Evolutionary conservation across 1,284 basidiomycete species (phyloP).

Genomic region (Puccinia horiana): DNA sequence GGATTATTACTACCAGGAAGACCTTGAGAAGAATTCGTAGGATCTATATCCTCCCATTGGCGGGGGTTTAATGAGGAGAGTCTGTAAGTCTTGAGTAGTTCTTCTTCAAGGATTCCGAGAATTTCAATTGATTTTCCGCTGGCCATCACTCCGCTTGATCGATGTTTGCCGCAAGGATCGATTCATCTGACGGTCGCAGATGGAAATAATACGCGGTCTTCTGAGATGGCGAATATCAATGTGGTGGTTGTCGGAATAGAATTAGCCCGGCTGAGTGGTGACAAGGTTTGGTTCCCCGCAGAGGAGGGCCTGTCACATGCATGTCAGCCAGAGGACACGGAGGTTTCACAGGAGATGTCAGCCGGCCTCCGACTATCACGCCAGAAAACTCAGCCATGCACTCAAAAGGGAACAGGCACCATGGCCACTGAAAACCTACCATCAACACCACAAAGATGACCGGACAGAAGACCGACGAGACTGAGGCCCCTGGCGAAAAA

Average conservation of each 20-base stretch:
- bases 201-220: neutral
- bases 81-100: slow-evolving; percentile 59
- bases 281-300: neutral
- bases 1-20: neutral
- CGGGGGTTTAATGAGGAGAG: slow-evolving; percentile 59
- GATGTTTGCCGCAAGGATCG: neutral
- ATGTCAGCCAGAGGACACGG: neutral
- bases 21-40: slow-evolving; percentile 5
- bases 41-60: slow-evolving; percentile 56
- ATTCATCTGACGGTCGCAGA: slow-evolving; percentile 7
- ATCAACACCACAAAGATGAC: neutral
- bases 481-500: neutral
- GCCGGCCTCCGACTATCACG: neutral
- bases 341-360: neutral
- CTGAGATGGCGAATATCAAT: neutral
- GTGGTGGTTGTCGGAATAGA: neutral
- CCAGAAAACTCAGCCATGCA: neutral
- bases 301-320: neutral
- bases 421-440: neutral
- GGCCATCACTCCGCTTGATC: slow-evolving; percentile 35
- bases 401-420: neutral
- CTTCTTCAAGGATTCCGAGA: slow-evolving; percentile 56
- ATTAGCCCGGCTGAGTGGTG: neutral
- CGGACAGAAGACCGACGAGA: neutral
- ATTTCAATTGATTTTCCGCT: slow-evolving; percentile 51